These are phyloP conservation scores for Friedmanniomyces simplex DNA, from an alignment of 495 filamentous ascomycete genomes.

Conservation along the genomic window DNA sequence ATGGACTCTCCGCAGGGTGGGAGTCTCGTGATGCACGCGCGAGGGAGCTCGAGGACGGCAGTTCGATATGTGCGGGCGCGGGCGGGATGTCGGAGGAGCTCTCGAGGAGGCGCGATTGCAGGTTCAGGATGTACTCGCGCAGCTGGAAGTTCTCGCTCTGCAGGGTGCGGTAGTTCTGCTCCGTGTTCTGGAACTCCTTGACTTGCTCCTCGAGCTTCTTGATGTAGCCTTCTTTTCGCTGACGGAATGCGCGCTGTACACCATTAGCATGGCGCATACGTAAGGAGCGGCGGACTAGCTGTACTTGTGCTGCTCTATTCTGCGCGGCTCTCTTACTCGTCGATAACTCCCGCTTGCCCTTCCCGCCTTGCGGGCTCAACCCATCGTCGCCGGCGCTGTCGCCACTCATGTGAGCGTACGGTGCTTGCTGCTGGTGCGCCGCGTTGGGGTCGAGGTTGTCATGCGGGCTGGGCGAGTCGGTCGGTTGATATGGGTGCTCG, in stretches of 20 bases:
- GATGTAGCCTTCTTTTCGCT: constrained; percentile 96
- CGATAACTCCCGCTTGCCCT: constrained; percentile 78
- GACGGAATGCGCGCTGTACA: constrained; percentile 80
- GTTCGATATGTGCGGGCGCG: constrained; percentile 57
- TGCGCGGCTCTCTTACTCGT: constrained; percentile 93
- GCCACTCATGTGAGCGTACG: constrained; percentile 25
- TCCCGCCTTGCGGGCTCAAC: constrained; percentile 22
- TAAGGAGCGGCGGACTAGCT: constrained; percentile 17
- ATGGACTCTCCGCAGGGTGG: neutral
- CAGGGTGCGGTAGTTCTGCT: constrained; percentile 59
- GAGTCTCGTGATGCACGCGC: neutral
- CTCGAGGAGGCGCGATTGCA: constrained; percentile 84
- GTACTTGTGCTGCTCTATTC: constrained; percentile 92
- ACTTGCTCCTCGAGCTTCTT: constrained; percentile 92
- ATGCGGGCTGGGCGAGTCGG: constrained; percentile 23
- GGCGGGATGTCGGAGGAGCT: constrained; percentile 72
- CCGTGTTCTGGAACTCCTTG: constrained; percentile 57
- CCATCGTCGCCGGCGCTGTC: constrained; percentile 27
- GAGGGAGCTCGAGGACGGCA: constrained; percentile 17
- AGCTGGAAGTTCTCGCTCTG: constrained; percentile 82
- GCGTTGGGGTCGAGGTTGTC: constrained; percentile 33
- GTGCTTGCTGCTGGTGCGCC: constrained; percentile 14
- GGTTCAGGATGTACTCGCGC: constrained; percentile 78
- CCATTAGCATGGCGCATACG: constrained; percentile 15
- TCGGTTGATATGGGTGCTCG: constrained; percentile 14